These are phyloP conservation scores for Mortierella sp. DNA, from an alignment of 371 early-diverging fungal genomes.

Conservation along the genomic window DNA sequence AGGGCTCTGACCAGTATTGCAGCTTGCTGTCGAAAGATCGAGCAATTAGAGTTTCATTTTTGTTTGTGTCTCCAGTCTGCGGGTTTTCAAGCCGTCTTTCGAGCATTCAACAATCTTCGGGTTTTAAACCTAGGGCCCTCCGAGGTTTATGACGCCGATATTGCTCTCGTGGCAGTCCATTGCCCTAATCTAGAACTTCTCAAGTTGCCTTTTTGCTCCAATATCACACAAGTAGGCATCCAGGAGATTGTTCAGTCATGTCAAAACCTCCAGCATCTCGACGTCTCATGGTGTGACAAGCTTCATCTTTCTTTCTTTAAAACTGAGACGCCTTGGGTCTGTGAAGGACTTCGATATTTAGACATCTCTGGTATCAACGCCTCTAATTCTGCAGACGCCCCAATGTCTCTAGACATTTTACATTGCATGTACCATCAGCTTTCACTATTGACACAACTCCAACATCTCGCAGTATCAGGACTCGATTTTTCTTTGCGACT, in stretches of 20 bases:
- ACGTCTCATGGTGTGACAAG: slow-evolving; percentile 38
- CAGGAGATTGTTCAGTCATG: slow-evolving; percentile 25
- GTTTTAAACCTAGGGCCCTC: slow-evolving; percentile 36
- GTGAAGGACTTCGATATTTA: slow-evolving; percentile 22
- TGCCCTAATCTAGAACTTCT: slow-evolving; percentile 38
- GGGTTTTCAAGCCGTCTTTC: slow-evolving; percentile 35
- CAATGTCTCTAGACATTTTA: slow-evolving; percentile 4
- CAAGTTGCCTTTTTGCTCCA: slow-evolving; percentile 38
- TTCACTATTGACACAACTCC: slow-evolving; percentile 16
- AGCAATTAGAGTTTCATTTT: slow-evolving; percentile 38
- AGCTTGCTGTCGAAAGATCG: slow-evolving; percentile 19
- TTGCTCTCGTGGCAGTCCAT: slow-evolving; percentile 27
- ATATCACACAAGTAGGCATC: slow-evolving; percentile 28
- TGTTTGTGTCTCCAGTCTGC: slow-evolving; percentile 28
- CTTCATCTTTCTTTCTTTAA: slow-evolving; percentile 35
- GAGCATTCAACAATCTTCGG: slow-evolving; percentile 17
- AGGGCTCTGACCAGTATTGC: slow-evolving; percentile 39
- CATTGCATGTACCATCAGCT: slow-evolving; percentile 42
- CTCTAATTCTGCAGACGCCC: slow-evolving; percentile 15
- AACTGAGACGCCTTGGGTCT: slow-evolving; percentile 20
- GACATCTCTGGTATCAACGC: slow-evolving; percentile 49
- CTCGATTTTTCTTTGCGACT: slow-evolving; percentile 30
- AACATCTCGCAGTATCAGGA: slow-evolving; percentile 30
- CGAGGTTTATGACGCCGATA: slow-evolving; percentile 27
- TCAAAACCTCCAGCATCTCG: slow-evolving; percentile 24